phyloP scores from a whole-genome alignment of 495 filamentous ascomycete genomes.

The Xylaria intraflava region DNA sequence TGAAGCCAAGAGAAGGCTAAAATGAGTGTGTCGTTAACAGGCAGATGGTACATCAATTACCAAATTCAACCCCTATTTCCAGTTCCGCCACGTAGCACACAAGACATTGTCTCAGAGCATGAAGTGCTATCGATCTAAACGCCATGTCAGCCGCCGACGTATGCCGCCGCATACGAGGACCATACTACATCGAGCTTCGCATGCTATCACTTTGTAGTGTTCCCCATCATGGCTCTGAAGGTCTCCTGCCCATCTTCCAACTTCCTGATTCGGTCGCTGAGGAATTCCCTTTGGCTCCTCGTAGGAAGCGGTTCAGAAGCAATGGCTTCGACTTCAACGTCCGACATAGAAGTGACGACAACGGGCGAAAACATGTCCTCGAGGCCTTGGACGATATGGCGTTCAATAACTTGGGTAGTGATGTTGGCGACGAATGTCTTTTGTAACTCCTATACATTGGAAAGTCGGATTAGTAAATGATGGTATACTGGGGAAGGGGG shows the following conservation, averaged over 20 bases:
- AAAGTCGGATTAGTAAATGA: background rate
- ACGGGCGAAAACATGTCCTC: constrained; percentile 25
- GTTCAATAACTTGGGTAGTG: constrained; percentile 30
- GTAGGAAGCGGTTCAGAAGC: constrained; percentile 16
- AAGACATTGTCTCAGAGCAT: too few species aligned
- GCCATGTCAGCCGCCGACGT: too few species aligned
- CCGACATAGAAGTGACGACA: constrained; percentile 12
- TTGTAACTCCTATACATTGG: constrained; percentile 20
- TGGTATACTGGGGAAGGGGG: background rate
- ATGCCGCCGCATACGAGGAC: too few species aligned
- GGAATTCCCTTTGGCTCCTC: constrained; percentile 13
- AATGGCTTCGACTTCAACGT: constrained; percentile 16
- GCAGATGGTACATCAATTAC: too few species aligned
- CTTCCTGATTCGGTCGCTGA: constrained; percentile 20
- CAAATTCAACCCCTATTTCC: too few species aligned
- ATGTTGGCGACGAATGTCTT: constrained; percentile 33
- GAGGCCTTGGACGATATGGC: constrained; percentile 23
- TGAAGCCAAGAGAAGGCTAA: too few species aligned
- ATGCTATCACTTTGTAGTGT: background rate
- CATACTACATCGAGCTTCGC: too few species aligned
- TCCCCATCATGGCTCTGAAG: background rate
- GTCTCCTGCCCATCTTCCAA: constrained; percentile 12
- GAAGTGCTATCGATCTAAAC: too few species aligned
- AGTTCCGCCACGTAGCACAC: too few species aligned
- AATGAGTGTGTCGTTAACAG: too few species aligned